A percentile compares a stretch with the other conserved stretches of the same genome.
phyloP scores from a whole-genome alignment of 345 rosid species.

The thale cress (Arabidopsis thaliana) region DNA sequence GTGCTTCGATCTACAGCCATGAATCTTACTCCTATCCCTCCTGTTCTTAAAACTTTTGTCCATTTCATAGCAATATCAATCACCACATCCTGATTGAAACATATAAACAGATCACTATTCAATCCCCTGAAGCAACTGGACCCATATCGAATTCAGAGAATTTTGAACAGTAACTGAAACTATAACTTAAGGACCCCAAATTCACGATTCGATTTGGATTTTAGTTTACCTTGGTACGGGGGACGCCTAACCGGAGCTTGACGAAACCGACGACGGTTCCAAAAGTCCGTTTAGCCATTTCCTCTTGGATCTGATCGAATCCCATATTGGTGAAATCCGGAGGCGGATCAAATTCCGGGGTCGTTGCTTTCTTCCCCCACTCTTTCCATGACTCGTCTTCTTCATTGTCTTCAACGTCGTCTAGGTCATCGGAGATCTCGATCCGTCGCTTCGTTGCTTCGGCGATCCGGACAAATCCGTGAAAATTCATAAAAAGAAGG shows the following conservation, averaged over 20 bases:
- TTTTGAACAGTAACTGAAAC: not conserved
- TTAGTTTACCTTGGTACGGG: constrained; percentile 60
- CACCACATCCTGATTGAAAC: constrained; percentile 59
- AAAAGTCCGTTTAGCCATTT: constrained; percentile 62
- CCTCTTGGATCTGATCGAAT: constrained; percentile 61
- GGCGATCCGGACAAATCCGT: constrained; percentile 41
- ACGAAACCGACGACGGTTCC: constrained; percentile 84
- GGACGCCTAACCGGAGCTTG: constrained; percentile 77
- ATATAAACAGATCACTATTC: constrained; percentile 6
- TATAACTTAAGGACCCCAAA: not conserved
- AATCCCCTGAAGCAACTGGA: not conserved
- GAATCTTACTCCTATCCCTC: constrained; percentile 71
- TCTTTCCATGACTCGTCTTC: constrained; percentile 94
- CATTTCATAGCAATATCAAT: constrained; percentile 73
- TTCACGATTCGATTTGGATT: not conserved
- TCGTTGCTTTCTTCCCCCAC: constrained; percentile 70
- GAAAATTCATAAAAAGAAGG: constrained; percentile 18
- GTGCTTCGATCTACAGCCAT: constrained; percentile 74
- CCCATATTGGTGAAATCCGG: constrained; percentile 73
- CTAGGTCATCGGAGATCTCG: constrained; percentile 85
- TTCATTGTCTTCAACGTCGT: constrained; percentile 83
- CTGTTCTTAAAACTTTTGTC: constrained; percentile 77
- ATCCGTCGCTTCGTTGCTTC: constrained; percentile 65
- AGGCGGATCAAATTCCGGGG: constrained; percentile 61
- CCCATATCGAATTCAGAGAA: not conserved